A percentile compares a stretch with the other conserved stretches of the same genome.
Evolutionary conservation across 148 eudicot species (phyloP).

Genomic region (Oxyria digyna): DNA sequence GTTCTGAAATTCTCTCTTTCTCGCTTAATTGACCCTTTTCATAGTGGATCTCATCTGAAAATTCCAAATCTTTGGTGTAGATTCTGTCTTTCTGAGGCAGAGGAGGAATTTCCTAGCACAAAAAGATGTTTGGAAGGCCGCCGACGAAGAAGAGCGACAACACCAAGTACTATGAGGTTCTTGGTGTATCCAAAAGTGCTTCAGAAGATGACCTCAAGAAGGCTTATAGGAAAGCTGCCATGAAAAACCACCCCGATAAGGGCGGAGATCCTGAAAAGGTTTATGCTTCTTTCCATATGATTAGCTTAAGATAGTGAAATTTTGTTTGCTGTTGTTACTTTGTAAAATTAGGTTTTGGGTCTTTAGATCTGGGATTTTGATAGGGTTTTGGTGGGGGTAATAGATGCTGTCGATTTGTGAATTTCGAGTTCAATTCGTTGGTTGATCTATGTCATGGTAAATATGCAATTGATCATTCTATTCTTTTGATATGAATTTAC

Average conservation of each 20-base stretch:
- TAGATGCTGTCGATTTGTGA: not conserved
- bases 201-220: constrained; percentile 9
- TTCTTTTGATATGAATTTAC: not conserved
- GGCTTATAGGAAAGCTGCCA: constrained; percentile 7
- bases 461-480: not conserved
- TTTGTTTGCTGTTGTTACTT: not conserved
- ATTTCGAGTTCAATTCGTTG: not conserved
- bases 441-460: not conserved
- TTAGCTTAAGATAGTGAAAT: not conserved
- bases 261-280: constrained; percentile 12
- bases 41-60: not conserved
- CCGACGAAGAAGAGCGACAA: constrained; percentile 8
- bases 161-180: constrained; percentile 9
- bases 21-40: not conserved
- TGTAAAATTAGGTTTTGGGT: not conserved
- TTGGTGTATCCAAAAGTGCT: constrained; percentile 7
- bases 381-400: not conserved
- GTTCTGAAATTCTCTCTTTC: not conserved
- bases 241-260: constrained; percentile 9
- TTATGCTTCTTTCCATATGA: not conserved
- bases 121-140: not conserved
- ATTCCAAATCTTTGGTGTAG: not conserved
- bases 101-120: not conserved
- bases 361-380: not conserved
- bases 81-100: not conserved